Evolutionary conservation across 306 rosid genomes (phyloP), one percentile per base, ranked within the genome.

Genomic region (Canavalia ensiformis): DNA sequence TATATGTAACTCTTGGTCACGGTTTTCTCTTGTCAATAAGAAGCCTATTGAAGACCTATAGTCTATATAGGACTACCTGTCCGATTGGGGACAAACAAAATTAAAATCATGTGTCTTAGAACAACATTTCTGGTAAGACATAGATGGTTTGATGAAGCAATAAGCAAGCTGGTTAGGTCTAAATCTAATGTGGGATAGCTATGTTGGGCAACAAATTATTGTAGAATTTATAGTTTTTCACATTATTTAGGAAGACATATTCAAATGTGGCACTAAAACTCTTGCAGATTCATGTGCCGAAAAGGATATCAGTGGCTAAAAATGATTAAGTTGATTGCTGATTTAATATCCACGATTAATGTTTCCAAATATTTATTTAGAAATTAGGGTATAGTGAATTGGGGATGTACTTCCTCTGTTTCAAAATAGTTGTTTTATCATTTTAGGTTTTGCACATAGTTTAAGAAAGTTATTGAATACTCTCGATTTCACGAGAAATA

Each of bases 81-180:
- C 44, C 64, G 28, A 3, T 64, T 18, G 46, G 25, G n/a, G 13
- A 49, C 39, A 18, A 62, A 77, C 31, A 34, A 5, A 90, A 81
- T 75, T 33, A 67, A 83, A 70, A 80, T 46, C 54, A 76, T 12
- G 7, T 47, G 84, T 88, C 84, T 88, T 80, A 88, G 69, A 41
- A 56, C 34, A 83, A 75, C 78, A 7, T 54, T 82, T 63, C 70
- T 74, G 81, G 52, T 46, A 3, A 31, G 42, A 45, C 33, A 39
- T 30, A 55, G 7, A 67, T 12, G 37, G 45, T 59, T 67, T 88
- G 87, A 81, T 4, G 85, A 70, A 41, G 34, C 5, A 57, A 25
- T 33, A 4, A 42, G 28, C 7, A 42, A 18, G 25, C n/a, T 0
- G 9, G 18, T 30, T n/a, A 39, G 37, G 33, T 18, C 25, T 18